Conservation (phyloP, 108 stramenopile species). For the Cyclotella cryptica region DNA sequence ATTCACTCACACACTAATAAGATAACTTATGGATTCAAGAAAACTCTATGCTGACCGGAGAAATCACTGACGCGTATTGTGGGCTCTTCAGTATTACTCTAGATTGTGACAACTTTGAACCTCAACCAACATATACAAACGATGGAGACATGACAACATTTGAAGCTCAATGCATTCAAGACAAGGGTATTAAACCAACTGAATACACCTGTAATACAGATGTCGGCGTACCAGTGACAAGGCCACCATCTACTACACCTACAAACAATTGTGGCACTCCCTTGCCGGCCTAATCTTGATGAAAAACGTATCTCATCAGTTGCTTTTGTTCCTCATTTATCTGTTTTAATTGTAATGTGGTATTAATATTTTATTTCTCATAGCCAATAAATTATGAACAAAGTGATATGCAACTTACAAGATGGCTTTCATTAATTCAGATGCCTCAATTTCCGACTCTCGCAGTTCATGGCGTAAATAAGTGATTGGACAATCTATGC, state of each 20-base stretch:
- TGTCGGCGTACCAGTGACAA: slow-evolving; percentile 9
- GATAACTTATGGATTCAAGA: slow-evolving; percentile 50
- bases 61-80: slow-evolving; percentile 40
- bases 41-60: slow-evolving; percentile 30
- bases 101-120: slow-evolving; percentile 48
- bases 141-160: slow-evolving; percentile 35
- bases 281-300: background rate
- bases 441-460: slow-evolving; percentile 76
- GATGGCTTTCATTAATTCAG: slow-evolving; percentile 56
- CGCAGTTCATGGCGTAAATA: slow-evolving; percentile 75
- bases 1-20: background rate
- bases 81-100: slow-evolving; percentile 39
- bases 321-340: background rate
- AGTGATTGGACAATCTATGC: slow-evolving; percentile 87
- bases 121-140: slow-evolving; percentile 29
- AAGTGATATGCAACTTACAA: background rate
- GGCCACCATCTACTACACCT: slow-evolving; percentile 19
- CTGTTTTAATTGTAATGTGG: background rate
- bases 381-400: background rate
- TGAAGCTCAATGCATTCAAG: slow-evolving; percentile 26
- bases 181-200: slow-evolving; percentile 16
- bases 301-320: background rate
- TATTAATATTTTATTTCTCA: background rate
- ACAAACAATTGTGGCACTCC: slow-evolving; percentile 32
- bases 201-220: slow-evolving; percentile 50